Evolutionary conservation across 176 grass and related monocot genomes (phyloP).

Genomic region (Panicum miliaceum): DNA sequence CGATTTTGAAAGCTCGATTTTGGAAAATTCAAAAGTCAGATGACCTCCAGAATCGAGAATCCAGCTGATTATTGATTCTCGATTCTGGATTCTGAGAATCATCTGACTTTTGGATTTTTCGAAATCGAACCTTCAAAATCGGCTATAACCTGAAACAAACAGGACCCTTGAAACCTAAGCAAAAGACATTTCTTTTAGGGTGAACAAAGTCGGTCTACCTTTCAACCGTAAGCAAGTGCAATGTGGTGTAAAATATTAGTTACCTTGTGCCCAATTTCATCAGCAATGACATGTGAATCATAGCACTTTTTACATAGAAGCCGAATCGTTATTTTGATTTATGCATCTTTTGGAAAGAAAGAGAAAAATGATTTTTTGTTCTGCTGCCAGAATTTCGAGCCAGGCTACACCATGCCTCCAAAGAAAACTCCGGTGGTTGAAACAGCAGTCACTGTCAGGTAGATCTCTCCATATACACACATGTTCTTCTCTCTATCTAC

Average conservation of each 20-base stretch:
- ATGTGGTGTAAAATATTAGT: slow-evolving; percentile 25
- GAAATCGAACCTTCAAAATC: no score
- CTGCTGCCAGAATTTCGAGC: slow-evolving; percentile 70
- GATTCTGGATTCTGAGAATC: no score
- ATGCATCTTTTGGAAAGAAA: not conserved
- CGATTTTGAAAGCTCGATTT: no score
- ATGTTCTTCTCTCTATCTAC: not conserved
- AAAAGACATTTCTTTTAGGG: slow-evolving; percentile 28
- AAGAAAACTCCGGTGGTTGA: slow-evolving; percentile 70
- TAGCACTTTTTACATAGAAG: not conserved
- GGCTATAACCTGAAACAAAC: no score
- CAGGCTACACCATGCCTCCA: slow-evolving; percentile 68
- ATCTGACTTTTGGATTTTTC: no score
- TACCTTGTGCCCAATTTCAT: slow-evolving; percentile 7
- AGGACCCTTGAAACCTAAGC: slow-evolving; percentile 33
- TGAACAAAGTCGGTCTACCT: slow-evolving; percentile 45
- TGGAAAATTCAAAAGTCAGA: no score
- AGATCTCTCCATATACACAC: not conserved
- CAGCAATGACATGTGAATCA: slow-evolving; percentile 23
- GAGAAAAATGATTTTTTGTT: not conserved
- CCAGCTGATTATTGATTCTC: no score
- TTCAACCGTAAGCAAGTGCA: slow-evolving; percentile 31
- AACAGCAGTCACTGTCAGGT: slow-evolving; percentile 68
- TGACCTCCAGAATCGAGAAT: no score
- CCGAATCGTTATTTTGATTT: not conserved